phyloP scores from a whole-genome alignment of 2,329 filamentous ascomycete species.

The Arachnopeziza araneosa region DNA sequence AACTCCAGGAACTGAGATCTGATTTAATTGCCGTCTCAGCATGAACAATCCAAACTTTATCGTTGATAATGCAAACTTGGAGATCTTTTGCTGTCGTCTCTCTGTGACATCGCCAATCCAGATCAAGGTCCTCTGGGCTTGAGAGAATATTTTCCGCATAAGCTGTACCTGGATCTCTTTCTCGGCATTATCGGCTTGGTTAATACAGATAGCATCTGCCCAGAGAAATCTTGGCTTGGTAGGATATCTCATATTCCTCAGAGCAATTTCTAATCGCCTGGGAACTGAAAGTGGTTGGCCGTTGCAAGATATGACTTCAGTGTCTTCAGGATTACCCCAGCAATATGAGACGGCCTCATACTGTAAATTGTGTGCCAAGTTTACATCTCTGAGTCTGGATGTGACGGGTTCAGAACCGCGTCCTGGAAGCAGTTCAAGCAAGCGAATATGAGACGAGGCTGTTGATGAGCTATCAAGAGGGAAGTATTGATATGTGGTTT shows the following conservation, averaged over 20 bases:
- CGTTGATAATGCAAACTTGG: background rate
- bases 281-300: background rate
- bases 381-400: background rate
- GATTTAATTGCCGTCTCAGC: background rate
- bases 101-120: constrained; percentile 2
- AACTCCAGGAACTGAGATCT: background rate
- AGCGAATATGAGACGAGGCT: background rate
- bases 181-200: background rate
- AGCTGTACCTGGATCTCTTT: background rate
- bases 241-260: background rate
- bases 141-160: constrained; percentile 2
- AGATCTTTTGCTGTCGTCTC: background rate
- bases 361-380: background rate
- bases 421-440: constrained; percentile 1
- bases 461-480: background rate
- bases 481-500: background rate
- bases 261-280: background rate
- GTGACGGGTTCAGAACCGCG: background rate
- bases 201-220: background rate
- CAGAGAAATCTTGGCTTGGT: background rate
- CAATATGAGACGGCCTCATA: constrained; percentile 7
- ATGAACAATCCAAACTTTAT: constrained; percentile 1
- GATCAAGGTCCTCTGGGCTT: constrained; percentile 1
- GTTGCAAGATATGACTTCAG: background rate
- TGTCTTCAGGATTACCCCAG: constrained; percentile 3